Base-by-base conservation (phyloP, 2,329 filamentous ascomycete genomes). In the Colletotrichum agaves region DNA sequence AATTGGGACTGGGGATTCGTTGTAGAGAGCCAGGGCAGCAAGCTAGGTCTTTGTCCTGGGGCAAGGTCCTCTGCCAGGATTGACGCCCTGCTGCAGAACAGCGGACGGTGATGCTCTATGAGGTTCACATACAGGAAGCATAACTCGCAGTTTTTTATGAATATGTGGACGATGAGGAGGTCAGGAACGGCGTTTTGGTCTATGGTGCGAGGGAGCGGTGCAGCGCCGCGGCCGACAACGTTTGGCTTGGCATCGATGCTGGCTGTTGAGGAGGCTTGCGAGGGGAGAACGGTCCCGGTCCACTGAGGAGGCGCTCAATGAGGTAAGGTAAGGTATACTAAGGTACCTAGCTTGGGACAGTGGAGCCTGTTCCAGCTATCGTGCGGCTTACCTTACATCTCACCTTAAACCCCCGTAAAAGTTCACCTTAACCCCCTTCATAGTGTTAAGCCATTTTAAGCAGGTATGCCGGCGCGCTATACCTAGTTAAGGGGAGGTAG, bases 321-420 rank as follows among this genome's bases (percentile, higher is more conserved):
- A 27, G 27, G 27, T 27, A 27, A n/a, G n/a, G n/a, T n/a, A n/a
- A n/a, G n/a, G n/a, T n/a, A n/a, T n/a, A n/a, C n/a, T n/a, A n/a
- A n/a, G n/a, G n/a, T 8, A 7, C n/a, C 31, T 57, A 43, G 41
- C 60, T 63, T 23, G 41, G 27, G 13, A 31, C 19, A 33, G 65
- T 68, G 55, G 65, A 27, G 41, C 53, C 13, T 49, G 47, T 68
- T 49, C 61, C 61, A 68, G 47, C 55, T 59, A 65, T 60, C 17
- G 41, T 43, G 53, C n/a, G n/a, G n/a, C n/a, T n/a, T n/a, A n/a
- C n/a, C n/a, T n/a, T n/a, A n/a, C n/a, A n/a, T n/a, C n/a, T n/a
- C n/a, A n/a, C n/a, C n/a, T n/a, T n/a, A n/a, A n/a, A n/a, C n/a
- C n/a, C n/a, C n/a, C n/a, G n/a, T n/a, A n/a, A n/a, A n/a, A n/a